Evolutionary conservation across 2,329 filamentous ascomycete genomes (phyloP), one percentile per base, ranked within the genome.

Genomic region (Calonectria pseudoturangicola): DNA sequence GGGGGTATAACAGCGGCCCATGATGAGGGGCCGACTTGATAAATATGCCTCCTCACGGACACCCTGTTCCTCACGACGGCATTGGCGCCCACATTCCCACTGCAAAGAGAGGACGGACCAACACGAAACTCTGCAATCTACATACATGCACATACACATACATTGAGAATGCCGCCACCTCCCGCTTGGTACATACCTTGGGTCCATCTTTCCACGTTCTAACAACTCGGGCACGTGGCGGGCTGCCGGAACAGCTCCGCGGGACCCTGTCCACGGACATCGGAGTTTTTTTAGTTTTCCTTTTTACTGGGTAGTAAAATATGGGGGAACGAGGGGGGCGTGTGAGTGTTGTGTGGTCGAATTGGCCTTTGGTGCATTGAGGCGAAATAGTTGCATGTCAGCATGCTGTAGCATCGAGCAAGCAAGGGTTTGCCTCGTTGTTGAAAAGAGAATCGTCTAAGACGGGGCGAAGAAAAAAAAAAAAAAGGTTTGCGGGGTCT

Each of bases 31-130:
- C 33, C 33, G 33, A 36, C 13, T 60, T 27, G 54, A 60, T 21
- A 18, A 18, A 41, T 12, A 60, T 60, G 54, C 54, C 54, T 60
- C 33, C 54, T 60, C 54, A 63, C 48, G 33, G 41, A 60, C 45
- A 51, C 66, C 56, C 56, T 68, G 66, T 43, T 68, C 47, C 54
- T 50, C 28, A 47, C 25, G 12, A 41, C n/a, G 30, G 25, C 51
- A 63, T 68, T 68, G 66, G 66, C 45, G 66, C 66, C 66, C 66
- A 58, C 66, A 48, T 68, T 67, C 65, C 56, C 51, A n/a, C 18
- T 27, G 65, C 33, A 28, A 58, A 10, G 45, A 28, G 47, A 10
- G 21, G n/a, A 13, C n/a, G 50, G 54, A 41, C 54, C 36, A 60
- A 60, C 54, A 60, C 54, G 33, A 60, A 39, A 25, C 58, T 43